A percentile compares a stretch with the other conserved stretches of the same genome.
Evolutionary conservation across 1,284 basidiomycete species (phyloP).

Genomic region (Irpex sp.): DNA sequence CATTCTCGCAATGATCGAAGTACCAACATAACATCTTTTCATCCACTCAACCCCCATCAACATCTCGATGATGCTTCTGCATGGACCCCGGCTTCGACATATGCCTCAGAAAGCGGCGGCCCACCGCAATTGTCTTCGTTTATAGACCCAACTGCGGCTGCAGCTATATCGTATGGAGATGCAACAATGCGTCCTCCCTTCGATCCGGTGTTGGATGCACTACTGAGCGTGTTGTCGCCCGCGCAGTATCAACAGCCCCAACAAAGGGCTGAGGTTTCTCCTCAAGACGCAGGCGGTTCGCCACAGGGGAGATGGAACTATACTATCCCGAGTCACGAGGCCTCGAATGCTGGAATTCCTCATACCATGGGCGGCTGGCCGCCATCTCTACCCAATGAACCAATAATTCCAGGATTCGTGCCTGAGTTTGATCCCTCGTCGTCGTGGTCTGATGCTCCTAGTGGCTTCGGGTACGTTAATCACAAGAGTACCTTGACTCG

Average conservation of each 20-base stretch:
- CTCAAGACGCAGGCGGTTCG: neutral
- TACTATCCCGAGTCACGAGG: neutral
- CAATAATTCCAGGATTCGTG: neutral
- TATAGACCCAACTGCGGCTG: neutral
- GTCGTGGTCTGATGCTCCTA: neutral
- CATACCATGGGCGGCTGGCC: neutral
- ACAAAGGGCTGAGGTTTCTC: neutral
- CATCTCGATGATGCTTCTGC: no score
- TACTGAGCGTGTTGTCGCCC: neutral
- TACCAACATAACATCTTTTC: no score
- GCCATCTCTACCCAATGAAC: neutral
- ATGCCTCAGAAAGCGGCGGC: no score
- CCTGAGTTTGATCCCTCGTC: neutral
- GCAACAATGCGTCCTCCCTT: neutral
- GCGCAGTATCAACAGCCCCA: neutral
- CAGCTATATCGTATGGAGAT: neutral
- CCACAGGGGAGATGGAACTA: neutral
- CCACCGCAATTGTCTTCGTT: neutral
- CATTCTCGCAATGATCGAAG: no score
- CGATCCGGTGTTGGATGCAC: neutral
- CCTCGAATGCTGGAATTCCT: neutral
- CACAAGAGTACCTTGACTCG: neutral
- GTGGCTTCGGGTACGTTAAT: neutral
- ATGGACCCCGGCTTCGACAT: no score
- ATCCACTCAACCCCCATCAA: no score